phyloP scores from a whole-genome alignment of 1,284 basidiomycete species.

The Naganishia cerealis region DNA sequence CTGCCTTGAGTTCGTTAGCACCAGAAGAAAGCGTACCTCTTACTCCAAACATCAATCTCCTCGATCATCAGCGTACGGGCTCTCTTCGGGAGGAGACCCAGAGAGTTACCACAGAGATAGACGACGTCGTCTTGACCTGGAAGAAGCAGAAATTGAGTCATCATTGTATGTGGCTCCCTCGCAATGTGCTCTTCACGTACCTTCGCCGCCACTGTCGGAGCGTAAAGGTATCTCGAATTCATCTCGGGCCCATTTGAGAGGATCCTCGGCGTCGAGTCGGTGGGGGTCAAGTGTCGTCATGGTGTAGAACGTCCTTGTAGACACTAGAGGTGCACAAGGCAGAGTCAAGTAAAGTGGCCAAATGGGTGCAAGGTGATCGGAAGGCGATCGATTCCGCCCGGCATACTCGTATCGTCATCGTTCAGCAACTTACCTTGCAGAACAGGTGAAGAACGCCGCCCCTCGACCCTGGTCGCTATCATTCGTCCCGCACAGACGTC shows the following conservation, averaged over 20 bases:
- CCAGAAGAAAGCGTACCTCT: constrained; percentile 59
- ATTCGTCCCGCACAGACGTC: neutral
- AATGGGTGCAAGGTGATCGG: neutral
- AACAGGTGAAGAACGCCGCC: no score
- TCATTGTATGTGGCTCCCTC: neutral
- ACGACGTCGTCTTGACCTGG: constrained; percentile 54
- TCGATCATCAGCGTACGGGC: constrained; percentile 72
- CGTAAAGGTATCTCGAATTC: constrained; percentile 52
- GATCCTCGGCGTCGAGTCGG: constrained; percentile 46
- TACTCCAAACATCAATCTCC: constrained; percentile 85
- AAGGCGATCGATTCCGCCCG: neutral
- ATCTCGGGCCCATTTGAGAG: constrained; percentile 50
- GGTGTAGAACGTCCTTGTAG: neutral
- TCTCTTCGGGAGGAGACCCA: constrained; percentile 77
- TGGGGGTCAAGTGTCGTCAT: constrained; percentile 35
- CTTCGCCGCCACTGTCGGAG: constrained; percentile 49
- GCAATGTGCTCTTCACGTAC: constrained; percentile 36
- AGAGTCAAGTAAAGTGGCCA: neutral
- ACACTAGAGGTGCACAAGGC: neutral
- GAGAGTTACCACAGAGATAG: constrained; percentile 95
- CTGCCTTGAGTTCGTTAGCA: neutral
- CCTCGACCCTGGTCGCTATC: neutral
- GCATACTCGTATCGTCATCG: constrained; percentile 3
- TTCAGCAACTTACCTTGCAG: neutral
- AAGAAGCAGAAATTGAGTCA: neutral